A percentile compares a stretch with the other conserved stretches of the same genome.
These are phyloP conservation scores for Chlamydomonas sphaeroides DNA, from an alignment of 139 green algal genomes.

Conservation along the genomic window DNA sequence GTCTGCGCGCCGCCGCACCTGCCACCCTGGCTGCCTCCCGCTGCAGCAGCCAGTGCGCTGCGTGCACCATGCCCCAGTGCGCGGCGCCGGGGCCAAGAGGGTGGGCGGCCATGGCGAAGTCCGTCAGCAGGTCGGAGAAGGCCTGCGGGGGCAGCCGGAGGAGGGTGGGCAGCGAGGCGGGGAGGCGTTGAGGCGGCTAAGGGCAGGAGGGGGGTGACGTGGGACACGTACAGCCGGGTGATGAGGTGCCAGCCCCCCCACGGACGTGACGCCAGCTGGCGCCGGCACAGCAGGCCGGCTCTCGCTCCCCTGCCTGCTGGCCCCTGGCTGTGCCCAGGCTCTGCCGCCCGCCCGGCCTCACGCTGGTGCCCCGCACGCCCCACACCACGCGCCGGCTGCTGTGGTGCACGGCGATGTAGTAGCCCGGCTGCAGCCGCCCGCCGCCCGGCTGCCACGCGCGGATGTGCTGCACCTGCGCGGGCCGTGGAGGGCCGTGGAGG, in stretches of 20 bases:
- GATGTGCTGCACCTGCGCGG: constrained; percentile 2
- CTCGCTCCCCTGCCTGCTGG: too few relatives aligned
- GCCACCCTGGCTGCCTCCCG: not conserved
- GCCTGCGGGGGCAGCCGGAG: not conserved
- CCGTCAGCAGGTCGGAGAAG: constrained; percentile 25
- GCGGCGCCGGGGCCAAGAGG: not conserved
- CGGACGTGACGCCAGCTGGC: too few relatives aligned
- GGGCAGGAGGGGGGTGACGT: not conserved
- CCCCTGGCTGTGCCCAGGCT: too few relatives aligned
- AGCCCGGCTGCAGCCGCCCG: constrained; percentile 29
- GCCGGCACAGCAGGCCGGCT: too few relatives aligned
- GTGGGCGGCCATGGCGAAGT: constrained; percentile 30
- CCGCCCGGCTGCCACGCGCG: constrained; percentile 12
- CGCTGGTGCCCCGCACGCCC: constrained; percentile 21
- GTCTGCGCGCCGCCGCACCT: not conserved
- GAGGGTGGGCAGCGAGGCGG: not conserved
- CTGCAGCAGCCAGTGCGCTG: constrained; percentile 19
- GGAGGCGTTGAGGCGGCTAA: too few relatives aligned
- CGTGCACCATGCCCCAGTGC: constrained; percentile 38
- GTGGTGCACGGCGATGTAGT: constrained; percentile 35
- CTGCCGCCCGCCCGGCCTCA: too few relatives aligned
- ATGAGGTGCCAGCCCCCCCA: too few relatives aligned
- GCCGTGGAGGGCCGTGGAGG: not conserved
- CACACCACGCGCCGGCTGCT: constrained; percentile 12
- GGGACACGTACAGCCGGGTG: too few relatives aligned